Percentiles rank a stretch among this genome's conserved stretches.
These are phyloP conservation scores for Huntiella bhutanensis DNA, from an alignment of 2,329 filamentous ascomycete species.

Conservation along the genomic window DNA sequence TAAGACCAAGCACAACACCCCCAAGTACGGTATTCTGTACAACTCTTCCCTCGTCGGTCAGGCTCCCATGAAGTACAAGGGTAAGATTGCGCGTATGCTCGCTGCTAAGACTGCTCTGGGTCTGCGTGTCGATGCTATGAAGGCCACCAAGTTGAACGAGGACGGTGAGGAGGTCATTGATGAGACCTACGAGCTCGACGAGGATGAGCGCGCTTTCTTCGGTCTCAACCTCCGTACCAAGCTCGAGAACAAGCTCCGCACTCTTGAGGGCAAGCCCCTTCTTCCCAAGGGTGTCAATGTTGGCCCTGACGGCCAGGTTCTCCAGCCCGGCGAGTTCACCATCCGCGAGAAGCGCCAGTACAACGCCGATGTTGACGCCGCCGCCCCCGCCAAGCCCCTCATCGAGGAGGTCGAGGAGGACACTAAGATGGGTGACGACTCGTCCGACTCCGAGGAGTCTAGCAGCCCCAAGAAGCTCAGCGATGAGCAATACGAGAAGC, in stretches of 20 bases:
- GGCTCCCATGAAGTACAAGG: conserved; percentile 96
- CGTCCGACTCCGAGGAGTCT: conserved; percentile 19
- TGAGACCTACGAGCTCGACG: conserved; percentile 52
- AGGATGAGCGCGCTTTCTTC: conserved; percentile 72
- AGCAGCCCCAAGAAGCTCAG: conserved; percentile 15
- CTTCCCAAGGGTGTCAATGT: conserved; percentile 58
- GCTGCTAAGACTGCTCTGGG: conserved; percentile 85
- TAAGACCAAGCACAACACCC: conserved; percentile 98
- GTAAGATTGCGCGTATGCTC: conserved; percentile 94
- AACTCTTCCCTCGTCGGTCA: conserved; percentile 88
- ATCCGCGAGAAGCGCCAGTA: conserved; percentile 88
- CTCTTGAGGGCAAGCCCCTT: conserved; percentile 77
- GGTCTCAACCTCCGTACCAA: conserved; percentile 54
- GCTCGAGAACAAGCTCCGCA: conserved; percentile 57
- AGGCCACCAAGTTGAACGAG: conserved; percentile 51
- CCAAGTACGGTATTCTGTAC: conserved; percentile 93
- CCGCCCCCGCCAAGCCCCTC: conserved; percentile 29
- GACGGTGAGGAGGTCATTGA: conserved; percentile 39
- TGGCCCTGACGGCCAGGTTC: conserved; percentile 49
- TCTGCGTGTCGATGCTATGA: conserved; percentile 65
- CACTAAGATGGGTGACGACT: conserved; percentile 19
- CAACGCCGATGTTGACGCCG: conserved; percentile 80
- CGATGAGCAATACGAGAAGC: conserved; percentile 24
- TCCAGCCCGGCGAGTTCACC: conserved; percentile 60
- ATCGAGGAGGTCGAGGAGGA: conserved; percentile 28